These are phyloP conservation scores for Vicia faba DNA, from an alignment of 306 rosid species.

Conservation along the genomic window DNA sequence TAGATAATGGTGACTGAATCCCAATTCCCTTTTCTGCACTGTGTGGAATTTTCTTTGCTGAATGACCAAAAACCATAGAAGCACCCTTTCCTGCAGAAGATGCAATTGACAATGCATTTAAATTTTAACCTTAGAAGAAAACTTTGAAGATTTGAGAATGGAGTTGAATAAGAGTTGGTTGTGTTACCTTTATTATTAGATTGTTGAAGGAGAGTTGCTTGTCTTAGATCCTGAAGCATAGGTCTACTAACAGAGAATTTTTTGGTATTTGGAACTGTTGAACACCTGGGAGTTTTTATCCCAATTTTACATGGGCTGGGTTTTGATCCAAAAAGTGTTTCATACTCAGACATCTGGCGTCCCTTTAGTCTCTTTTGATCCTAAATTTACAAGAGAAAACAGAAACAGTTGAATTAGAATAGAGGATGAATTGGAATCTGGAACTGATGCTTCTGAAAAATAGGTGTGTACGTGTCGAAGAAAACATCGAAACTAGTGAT, in stretches of 20 bases:
- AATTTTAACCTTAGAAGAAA: not conserved
- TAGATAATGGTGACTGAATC: conserved; percentile 39
- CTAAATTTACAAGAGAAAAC: conserved; percentile 25
- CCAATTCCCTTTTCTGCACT: conserved; percentile 37
- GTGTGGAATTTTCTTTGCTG: conserved; percentile 36
- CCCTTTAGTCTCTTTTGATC: conserved; percentile 45
- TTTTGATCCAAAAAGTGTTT: conserved; percentile 52
- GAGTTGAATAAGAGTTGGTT: conserved; percentile 39
- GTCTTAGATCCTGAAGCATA: conserved; percentile 54
- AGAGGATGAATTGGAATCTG: conserved; percentile 8
- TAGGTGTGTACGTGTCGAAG: too few relatives aligned
- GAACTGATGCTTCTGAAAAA: not conserved
- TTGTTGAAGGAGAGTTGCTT: conserved; percentile 44
- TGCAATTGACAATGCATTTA: conserved; percentile 2
- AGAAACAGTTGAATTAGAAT: conserved; percentile 2
- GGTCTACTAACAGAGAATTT: conserved; percentile 60
- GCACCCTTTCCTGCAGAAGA: conserved; percentile 45
- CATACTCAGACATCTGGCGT: conserved; percentile 62
- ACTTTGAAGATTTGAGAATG: conserved; percentile 46
- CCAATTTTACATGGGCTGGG: conserved; percentile 42
- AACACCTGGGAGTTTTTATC: conserved; percentile 41
- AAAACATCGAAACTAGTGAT: too few relatives aligned
- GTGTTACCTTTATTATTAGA: conserved; percentile 47
- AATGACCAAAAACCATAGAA: conserved; percentile 38
- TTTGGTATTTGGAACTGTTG: conserved; percentile 44